phyloP scores from a whole-genome alignment of 2,329 filamentous ascomycete genomes.

The Pseudophaeomoniella oleicola region DNA sequence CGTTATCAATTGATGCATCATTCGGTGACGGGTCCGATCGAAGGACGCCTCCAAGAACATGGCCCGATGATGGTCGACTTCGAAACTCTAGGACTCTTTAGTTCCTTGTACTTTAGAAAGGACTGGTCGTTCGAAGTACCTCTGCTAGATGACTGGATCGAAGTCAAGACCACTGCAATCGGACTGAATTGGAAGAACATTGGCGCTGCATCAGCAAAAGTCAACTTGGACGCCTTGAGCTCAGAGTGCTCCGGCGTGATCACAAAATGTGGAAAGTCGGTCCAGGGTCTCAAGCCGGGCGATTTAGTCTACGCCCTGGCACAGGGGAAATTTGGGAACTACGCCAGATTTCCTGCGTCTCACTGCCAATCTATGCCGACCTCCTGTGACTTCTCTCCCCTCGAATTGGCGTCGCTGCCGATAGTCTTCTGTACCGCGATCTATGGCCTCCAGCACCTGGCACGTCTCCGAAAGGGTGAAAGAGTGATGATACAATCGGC shows the following conservation, averaged over 20 bases:
- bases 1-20: no score
- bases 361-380: slow-evolving; percentile 4
- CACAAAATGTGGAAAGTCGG: slow-evolving; percentile 14
- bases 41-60: no score
- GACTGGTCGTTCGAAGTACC: slow-evolving; percentile 1
- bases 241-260: slow-evolving; percentile 20
- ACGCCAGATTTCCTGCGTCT: slow-evolving; percentile 14
- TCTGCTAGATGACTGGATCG: slow-evolving; percentile 13
- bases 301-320: slow-evolving; percentile 19
- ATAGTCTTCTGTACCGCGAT: slow-evolving; percentile 5
- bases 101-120: slow-evolving; percentile 14
- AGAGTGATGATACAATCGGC: slow-evolving; percentile 17
- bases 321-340: slow-evolving; percentile 17
- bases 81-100: slow-evolving; percentile 10
- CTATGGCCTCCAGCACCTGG: slow-evolving; percentile 6
- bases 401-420: not conserved
- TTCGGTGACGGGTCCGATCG: no score
- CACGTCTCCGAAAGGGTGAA: slow-evolving; percentile 9
- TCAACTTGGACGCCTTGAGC: slow-evolving; percentile 14
- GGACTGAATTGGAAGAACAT: slow-evolving; percentile 22
- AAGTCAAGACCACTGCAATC: slow-evolving; percentile 20
- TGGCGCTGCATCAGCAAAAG: slow-evolving; percentile 20
- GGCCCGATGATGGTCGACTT: slow-evolving; percentile 12
- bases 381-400: not conserved
- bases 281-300: slow-evolving; percentile 15